Conservation (phyloP, 768 basidiomycete genomes). For the Boletus rubroflammeus region DNA sequence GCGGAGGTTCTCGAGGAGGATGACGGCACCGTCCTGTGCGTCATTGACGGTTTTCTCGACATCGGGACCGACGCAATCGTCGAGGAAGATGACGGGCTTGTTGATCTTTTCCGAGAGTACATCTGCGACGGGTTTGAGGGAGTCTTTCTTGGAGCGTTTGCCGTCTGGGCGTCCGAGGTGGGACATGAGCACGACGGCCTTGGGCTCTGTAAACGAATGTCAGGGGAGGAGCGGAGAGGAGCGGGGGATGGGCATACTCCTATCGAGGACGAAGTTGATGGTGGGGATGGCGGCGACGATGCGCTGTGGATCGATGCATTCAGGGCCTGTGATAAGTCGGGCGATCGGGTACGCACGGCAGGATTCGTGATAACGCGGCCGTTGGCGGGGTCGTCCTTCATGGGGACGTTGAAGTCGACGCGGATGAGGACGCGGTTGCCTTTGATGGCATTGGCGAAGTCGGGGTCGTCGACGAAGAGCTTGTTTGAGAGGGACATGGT, state of each 20-base stretch:
- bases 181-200: constrained; percentile 90
- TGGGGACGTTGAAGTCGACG: constrained; percentile 95
- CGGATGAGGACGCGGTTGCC: constrained; percentile 89
- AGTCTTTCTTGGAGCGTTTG: constrained; percentile 83
- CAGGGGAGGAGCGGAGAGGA: not conserved
- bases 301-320: constrained; percentile 52
- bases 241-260: constrained; percentile 45
- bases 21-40: constrained; percentile 59
- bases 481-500: constrained; percentile 94
- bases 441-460: constrained; percentile 52
- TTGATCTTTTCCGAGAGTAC: constrained; percentile 47
- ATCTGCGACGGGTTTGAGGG: constrained; percentile 79
- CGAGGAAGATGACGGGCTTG: constrained; percentile 74
- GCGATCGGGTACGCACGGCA: constrained; percentile 59
- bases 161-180: constrained; percentile 98
- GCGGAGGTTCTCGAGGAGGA: constrained; percentile 95
- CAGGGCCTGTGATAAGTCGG: not conserved
- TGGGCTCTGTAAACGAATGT: constrained; percentile 53
- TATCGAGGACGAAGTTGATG: constrained; percentile 86
- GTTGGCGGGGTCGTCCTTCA: constrained; percentile 63
- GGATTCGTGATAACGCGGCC: constrained; percentile 95
- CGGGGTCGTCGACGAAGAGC: constrained; percentile 85
- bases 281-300: constrained; percentile 97
- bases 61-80: constrained; percentile 82
- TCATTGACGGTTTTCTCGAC: constrained; percentile 72